Percentiles rank a stretch among this genome's conserved stretches.
Conservation (phyloP, 2,329 filamentous ascomycete species). For the Ascochyta pisi region DNA sequence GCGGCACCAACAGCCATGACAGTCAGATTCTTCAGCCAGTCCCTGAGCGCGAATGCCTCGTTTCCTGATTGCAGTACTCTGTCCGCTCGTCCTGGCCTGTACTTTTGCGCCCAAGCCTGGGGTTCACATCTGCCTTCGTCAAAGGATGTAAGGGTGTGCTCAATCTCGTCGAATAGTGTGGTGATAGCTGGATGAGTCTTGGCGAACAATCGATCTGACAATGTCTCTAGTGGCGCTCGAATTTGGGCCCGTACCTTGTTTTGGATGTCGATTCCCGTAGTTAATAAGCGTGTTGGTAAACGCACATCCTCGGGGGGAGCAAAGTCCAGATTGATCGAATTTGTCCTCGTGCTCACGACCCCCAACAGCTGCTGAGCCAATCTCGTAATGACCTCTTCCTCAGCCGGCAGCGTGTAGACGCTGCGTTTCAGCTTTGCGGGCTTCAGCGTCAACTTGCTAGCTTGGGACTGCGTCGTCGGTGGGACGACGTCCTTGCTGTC, state of each 20-base stretch:
- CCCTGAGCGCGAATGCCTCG: constrained; percentile 73
- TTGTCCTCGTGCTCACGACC: background rate
- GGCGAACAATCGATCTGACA: constrained; percentile 3
- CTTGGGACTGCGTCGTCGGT: background rate
- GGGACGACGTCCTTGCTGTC: constrained; percentile 1
- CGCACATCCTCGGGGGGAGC: constrained; percentile 35
- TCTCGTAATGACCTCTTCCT: constrained; percentile 37
- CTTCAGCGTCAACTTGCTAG: constrained; percentile 11
- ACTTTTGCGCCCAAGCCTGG: constrained; percentile 81
- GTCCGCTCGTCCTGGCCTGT: constrained; percentile 71
- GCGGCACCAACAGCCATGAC: constrained; percentile 76
- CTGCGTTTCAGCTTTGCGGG: constrained; percentile 52
- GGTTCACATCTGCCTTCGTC: constrained; percentile 79
- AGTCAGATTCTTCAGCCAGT: constrained; percentile 81
- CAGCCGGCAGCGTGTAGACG: constrained; percentile 25
- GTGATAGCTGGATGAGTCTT: constrained; percentile 64
- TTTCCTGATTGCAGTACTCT: constrained; percentile 78
- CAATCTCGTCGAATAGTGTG: constrained; percentile 66
- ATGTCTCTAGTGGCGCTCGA: constrained; percentile 16
- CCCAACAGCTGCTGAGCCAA: constrained; percentile 29
- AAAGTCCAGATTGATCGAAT: constrained; percentile 16
- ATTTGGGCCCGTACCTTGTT: constrained; percentile 42
- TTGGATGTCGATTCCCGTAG: constrained; percentile 51
- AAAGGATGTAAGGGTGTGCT: constrained; percentile 74
- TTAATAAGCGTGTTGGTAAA: constrained; percentile 46